Conservation (phyloP, 2,329 filamentous ascomycete genomes). For the Cladosporium cucumerinum region DNA sequence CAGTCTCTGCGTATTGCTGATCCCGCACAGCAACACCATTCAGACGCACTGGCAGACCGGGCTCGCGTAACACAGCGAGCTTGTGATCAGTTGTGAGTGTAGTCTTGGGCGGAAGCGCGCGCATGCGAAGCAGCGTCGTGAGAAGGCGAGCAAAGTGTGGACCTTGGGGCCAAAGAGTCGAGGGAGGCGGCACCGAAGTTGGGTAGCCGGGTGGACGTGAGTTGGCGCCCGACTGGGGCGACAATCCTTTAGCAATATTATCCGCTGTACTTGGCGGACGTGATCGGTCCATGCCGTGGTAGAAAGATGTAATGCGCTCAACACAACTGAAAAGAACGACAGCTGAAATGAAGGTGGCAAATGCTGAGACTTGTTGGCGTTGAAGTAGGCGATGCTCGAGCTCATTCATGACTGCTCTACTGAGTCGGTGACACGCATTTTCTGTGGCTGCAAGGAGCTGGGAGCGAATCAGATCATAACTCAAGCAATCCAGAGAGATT, state of each 20-base stretch:
- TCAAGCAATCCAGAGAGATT: background rate
- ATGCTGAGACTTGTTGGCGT: constrained; percentile 54
- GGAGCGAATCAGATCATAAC: constrained; percentile 48
- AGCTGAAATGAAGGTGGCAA: constrained; percentile 58
- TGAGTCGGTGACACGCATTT: constrained; percentile 51
- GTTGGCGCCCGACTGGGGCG: background rate
- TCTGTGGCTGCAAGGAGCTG: constrained; percentile 56
- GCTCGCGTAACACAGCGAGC: constrained; percentile 28
- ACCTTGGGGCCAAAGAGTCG: constrained; percentile 53
- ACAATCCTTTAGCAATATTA: background rate
- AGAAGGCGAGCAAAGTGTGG: constrained; percentile 57
- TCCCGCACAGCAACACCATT: constrained; percentile 13
- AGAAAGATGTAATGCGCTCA: constrained; percentile 59
- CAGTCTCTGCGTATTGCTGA: constrained; percentile 19
- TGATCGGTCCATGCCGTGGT: constrained; percentile 30
- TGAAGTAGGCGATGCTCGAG: constrained; percentile 59
- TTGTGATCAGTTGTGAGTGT: constrained; percentile 34
- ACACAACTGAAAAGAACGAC: constrained; percentile 58
- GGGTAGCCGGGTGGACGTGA: background rate
- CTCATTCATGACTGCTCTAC: constrained; percentile 56
- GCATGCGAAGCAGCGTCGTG: constrained; percentile 57
- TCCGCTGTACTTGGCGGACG: background rate
- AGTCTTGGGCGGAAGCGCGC: constrained; percentile 45
- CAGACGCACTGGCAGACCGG: background rate
- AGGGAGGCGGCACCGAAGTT: constrained; percentile 36